Evolutionary conservation across 164 flowering plant species (phyloP), one percentile per base, ranked within the genome.

Genomic region (Chloranthus sessilifolius): DNA sequence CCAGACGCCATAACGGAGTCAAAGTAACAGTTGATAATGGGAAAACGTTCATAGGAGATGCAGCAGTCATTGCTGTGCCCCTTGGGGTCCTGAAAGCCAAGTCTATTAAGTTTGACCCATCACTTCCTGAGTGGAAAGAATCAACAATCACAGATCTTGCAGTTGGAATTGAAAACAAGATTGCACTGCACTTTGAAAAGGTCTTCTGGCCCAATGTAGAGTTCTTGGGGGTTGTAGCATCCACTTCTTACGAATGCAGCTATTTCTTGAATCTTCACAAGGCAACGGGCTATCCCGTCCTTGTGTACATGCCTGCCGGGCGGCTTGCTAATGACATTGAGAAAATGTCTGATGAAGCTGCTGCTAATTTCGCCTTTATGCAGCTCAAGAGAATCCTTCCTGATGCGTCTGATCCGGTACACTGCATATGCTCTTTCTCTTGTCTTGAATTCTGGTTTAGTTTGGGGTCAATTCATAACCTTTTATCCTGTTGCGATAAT

Each of bases 121-220:
- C 59, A 61, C 70, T 91, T 12, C 96, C 96, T 2, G 83, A 79
- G 23, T 88, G 96, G 95, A 92, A 92, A 66, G 85, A 82, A 61
- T 64, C 41, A 21, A 90, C 98, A 49, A 92, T 92, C 20, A 59
- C 77, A 28, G 83, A 82, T 29, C 79, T 88, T 28, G 98, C 95
- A 45, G 76, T 92, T 50, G 96, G 98, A 38, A 72, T 72, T 45
- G 98, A 92, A 69, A 92, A 92, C 63, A 88, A 88, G 70, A 83
- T 92, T 49, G 65, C 80, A 1, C 57, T 92, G 75, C 90, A 85
- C 60, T 88, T 88, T 51, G 80, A 84, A 24, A 73, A 74, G 54
- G 95, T 88, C 31, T 92, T 92, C 64, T 88, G 96, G 96, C 98
- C 98, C 5, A 88, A 88, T 69, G 98, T 88, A 7, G 98, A 92